Evolutionary conservation across 139 green algal species (phyloP), one percentile per base, ranked within the genome.

Genomic region (Ettlia oleoabundans): DNA sequence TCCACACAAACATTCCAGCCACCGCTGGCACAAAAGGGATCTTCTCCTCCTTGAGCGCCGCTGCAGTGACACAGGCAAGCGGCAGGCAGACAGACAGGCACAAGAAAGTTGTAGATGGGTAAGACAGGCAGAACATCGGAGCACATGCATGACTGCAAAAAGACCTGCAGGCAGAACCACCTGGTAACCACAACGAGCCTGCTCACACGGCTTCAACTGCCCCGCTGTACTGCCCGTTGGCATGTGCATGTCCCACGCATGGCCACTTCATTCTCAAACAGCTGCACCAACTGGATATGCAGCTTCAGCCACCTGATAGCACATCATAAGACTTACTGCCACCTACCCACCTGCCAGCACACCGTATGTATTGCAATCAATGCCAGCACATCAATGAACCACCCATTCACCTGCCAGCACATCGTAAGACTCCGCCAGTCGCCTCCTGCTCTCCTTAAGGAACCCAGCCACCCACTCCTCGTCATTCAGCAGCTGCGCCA

Each of bases 1-100:
- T 18, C 93, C 92, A 96, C 19, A 89, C 78, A 82, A 96, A 96
- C 85, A 96, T 95, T 53, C 86, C 91, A 13, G 78, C 85, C 26
- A 76, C 66, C 0, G 91, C 90, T 21, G 68, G 64, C 2, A 81
- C 37, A 82, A 91, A 93, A 0, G 88, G 82, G 71, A 96, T 92
- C 41, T 78, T 78, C 37, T 85, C 92, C 40, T 66, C 70, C 32
- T 76, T 43, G 51, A 94, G 82, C 2, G 82, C 84, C 15, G 62
- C 91, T 93, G 88, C 63, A 78, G 52, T 0, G 0, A 47, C 64
- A 43, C 30, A 71, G 30, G 10, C 18, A 5, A 68, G 62, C 28
- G 13, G 15, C 26, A 35, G 62, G 10, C 28, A 35, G 9, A 26
- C 62, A 40, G 62, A 21, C 4, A 47, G 30, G 32, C n/a, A 42